These are phyloP conservation scores for Crucihimalaya himalaica DNA, from an alignment of 345 rosid species.

Conservation along the genomic window DNA sequence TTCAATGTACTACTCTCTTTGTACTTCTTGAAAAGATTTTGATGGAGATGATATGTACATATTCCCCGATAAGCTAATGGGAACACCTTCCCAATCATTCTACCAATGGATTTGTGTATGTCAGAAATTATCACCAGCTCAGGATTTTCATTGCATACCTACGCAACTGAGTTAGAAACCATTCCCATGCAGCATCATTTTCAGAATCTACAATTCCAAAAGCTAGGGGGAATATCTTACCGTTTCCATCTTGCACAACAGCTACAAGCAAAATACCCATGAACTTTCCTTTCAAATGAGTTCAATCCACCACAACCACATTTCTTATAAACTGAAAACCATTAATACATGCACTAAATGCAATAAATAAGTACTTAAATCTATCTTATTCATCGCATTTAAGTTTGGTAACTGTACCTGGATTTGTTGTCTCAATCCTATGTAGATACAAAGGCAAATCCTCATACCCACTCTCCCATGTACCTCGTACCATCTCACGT, in stretches of 20 bases:
- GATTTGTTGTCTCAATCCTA: too few relatives aligned
- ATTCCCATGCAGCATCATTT: background rate
- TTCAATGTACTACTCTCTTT: too few relatives aligned
- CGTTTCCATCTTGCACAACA: background rate
- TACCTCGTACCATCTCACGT: too few relatives aligned
- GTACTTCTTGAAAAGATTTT: too few relatives aligned
- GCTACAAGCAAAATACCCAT: background rate
- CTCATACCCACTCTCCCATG: too few relatives aligned
- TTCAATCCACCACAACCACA: slow-evolving; percentile 9
- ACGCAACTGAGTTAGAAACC: background rate
- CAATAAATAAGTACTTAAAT: background rate
- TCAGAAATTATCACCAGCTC: background rate
- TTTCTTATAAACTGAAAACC: slow-evolving; percentile 12
- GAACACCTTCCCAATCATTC: too few relatives aligned
- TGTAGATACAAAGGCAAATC: too few relatives aligned
- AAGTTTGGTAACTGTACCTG: too few relatives aligned
- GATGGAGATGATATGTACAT: too few relatives aligned
- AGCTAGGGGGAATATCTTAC: background rate
- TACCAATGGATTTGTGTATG: background rate
- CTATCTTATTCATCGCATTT: background rate
- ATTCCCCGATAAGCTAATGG: too few relatives aligned
- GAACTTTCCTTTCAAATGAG: background rate
- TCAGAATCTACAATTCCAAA: slow-evolving; percentile 14
- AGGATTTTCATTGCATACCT: background rate
- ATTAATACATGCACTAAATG: background rate